Conservation (phyloP, 2,329 filamentous ascomycete species). For the Purpureocillium lavendulum region DNA sequence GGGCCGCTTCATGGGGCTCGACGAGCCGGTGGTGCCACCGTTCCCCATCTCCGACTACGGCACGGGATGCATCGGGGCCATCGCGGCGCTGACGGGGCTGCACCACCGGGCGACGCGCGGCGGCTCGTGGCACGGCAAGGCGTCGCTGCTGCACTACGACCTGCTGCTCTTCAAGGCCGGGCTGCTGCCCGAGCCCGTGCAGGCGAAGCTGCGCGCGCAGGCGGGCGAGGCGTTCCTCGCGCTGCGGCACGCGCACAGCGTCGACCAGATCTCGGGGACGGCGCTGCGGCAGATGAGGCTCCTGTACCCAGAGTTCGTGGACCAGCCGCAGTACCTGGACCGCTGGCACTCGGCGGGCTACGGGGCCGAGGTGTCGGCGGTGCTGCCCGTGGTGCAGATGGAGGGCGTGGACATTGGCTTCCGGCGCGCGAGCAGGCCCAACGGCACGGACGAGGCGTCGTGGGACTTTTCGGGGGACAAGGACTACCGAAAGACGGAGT, state of each 20-base stretch:
- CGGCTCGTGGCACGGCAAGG: slow-evolving; percentile 58
- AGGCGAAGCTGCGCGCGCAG: slow-evolving; percentile 39
- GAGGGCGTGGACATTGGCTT: slow-evolving; percentile 35
- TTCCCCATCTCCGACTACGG: slow-evolving; percentile 60
- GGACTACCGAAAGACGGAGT: slow-evolving; percentile 9
- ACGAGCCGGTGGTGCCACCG: slow-evolving; percentile 58
- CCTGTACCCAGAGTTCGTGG: slow-evolving; percentile 46
- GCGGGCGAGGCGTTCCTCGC: slow-evolving; percentile 45
- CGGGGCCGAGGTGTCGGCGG: slow-evolving; percentile 28
- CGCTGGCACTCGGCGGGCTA: slow-evolving; percentile 38
- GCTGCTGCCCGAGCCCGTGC: slow-evolving; percentile 43
- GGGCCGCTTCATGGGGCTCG: slow-evolving; percentile 50
- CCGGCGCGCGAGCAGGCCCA: slow-evolving; percentile 33
- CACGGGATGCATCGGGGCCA: slow-evolving; percentile 63
- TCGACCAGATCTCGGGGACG: slow-evolving; percentile 55
- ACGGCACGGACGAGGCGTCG: slow-evolving; percentile 48
- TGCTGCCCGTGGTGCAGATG: slow-evolving; percentile 36
- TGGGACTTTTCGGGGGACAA: slow-evolving; percentile 43
- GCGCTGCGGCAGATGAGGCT: slow-evolving; percentile 46
- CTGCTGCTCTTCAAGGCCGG: slow-evolving; percentile 55
- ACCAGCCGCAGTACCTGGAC: slow-evolving; percentile 35
- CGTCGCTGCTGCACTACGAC: slow-evolving; percentile 60
- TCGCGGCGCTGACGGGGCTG: slow-evolving; percentile 56
- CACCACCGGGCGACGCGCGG: slow-evolving; percentile 53
- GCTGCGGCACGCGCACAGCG: slow-evolving; percentile 52